These are phyloP conservation scores for Urtica urens DNA, from an alignment of 306 rosid species.

Conservation along the genomic window DNA sequence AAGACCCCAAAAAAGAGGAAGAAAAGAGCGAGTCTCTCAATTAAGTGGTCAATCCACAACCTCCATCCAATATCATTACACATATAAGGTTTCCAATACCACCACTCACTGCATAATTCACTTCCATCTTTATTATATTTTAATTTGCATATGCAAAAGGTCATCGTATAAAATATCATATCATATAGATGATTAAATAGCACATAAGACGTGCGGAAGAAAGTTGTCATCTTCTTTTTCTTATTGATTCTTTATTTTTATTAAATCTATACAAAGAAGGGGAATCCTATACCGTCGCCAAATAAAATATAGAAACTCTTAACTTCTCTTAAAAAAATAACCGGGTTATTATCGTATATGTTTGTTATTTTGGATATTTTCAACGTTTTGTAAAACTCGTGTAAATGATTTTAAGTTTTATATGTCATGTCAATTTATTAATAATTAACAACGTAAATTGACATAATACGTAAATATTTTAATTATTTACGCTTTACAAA, in stretches of 20 bases:
- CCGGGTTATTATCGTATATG: too few species aligned
- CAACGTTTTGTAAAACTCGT: too few species aligned
- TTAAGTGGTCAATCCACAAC: slow-evolving; percentile 38
- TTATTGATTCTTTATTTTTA: background rate
- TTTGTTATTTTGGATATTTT: too few species aligned
- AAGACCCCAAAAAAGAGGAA: background rate
- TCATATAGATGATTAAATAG: slow-evolving; percentile 59
- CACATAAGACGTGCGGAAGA: slow-evolving; percentile 49
- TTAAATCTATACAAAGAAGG: background rate
- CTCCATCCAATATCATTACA: slow-evolving; percentile 11
- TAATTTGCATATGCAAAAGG: background rate
- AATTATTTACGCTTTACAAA: too few species aligned
- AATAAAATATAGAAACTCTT: too few species aligned
- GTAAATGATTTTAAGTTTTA: too few species aligned
- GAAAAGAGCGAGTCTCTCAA: background rate
- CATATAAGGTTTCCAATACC: background rate
- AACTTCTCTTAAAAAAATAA: too few species aligned
- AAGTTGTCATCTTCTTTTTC: slow-evolving; percentile 8
- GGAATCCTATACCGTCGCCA: too few species aligned
- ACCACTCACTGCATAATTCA: background rate
- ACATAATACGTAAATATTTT: too few species aligned
- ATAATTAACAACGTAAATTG: too few species aligned
- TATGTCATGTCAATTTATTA: too few species aligned
- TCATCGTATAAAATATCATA: slow-evolving; percentile 15
- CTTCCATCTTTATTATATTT: background rate